These are phyloP conservation scores for Phaeosphaeria sp. DNA, from an alignment of 2,329 filamentous ascomycete species.

Conservation along the genomic window DNA sequence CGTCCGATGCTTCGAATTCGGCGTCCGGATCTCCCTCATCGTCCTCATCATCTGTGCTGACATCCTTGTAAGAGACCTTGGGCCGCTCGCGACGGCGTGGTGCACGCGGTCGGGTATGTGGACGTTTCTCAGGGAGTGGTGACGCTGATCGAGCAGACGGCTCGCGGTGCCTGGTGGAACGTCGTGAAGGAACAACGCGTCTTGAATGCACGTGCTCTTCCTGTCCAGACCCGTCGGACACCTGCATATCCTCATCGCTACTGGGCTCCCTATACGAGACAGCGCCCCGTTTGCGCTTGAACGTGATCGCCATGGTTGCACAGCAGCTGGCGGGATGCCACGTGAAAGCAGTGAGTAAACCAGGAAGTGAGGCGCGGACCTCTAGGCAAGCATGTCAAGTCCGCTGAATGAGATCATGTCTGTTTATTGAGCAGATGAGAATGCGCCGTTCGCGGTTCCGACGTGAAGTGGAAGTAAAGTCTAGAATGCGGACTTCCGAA, in stretches of 20 bases:
- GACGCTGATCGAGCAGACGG: slow-evolving; percentile 14
- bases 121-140: slow-evolving; percentile 6
- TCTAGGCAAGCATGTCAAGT: neutral
- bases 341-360: neutral
- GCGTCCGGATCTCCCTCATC: slow-evolving; percentile 32
- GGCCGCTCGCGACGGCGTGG: slow-evolving; percentile 19
- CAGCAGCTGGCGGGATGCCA: neutral
- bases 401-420: neutral
- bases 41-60: slow-evolving; percentile 39
- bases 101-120: slow-evolving; percentile 5
- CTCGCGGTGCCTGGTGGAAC: slow-evolving; percentile 32
- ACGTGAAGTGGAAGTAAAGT: neutral
- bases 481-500: neutral
- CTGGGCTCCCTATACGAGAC: slow-evolving; percentile 48
- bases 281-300: slow-evolving; percentile 45
- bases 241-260: slow-evolving; percentile 38
- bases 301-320: slow-evolving; percentile 32
- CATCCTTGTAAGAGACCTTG: slow-evolving; percentile 41
- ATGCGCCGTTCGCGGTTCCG: neutral
- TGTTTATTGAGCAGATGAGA: neutral
- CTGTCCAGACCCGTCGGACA: slow-evolving; percentile 25
- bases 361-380: neutral
- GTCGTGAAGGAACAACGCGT: slow-evolving; percentile 28
- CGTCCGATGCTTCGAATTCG: slow-evolving; percentile 30
- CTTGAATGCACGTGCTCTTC: slow-evolving; percentile 16